These are phyloP conservation scores for Thermomucor indicae-seudaticae DNA, from an alignment of 371 early-diverging fungal species.

Conservation along the genomic window DNA sequence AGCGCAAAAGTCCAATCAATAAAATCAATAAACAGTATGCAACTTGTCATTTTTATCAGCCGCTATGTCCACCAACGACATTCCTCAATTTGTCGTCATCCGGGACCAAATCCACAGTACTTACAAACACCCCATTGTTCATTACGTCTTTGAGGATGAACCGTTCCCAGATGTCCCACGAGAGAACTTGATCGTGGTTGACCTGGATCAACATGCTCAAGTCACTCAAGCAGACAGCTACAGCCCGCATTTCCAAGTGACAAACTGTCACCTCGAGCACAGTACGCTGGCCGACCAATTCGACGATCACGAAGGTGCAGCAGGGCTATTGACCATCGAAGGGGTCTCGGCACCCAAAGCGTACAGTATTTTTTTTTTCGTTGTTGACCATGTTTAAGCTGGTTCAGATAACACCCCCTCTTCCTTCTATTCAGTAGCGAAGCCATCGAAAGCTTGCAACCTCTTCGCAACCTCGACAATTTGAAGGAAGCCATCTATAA, in stretches of 20 bases:
- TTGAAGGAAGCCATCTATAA: slow-evolving; percentile 28
- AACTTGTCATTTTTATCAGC: no score
- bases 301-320: slow-evolving; percentile 19
- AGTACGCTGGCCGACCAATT: slow-evolving; percentile 32
- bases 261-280: slow-evolving; percentile 39
- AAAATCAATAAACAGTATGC: no score
- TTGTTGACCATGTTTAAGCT: not conserved
- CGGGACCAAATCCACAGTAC: slow-evolving; percentile 44
- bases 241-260: slow-evolving; percentile 50
- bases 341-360: slow-evolving; percentile 36
- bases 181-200: slow-evolving; percentile 45
- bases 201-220: slow-evolving; percentile 36
- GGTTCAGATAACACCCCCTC: not conserved
- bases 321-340: slow-evolving; percentile 30
- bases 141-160: slow-evolving; percentile 56
- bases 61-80: slow-evolving; percentile 17
- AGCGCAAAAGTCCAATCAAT: no score
- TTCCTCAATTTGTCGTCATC: slow-evolving; percentile 52
- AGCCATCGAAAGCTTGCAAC: slow-evolving; percentile 26
- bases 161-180: slow-evolving; percentile 44
- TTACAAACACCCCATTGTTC: slow-evolving; percentile 48
- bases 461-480: slow-evolving; percentile 23
- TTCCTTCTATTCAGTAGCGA: slow-evolving; percentile 17
- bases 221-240: slow-evolving; percentile 33
- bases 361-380: slow-evolving; percentile 12